A percentile compares a stretch with the other conserved stretches of the same genome.
These are phyloP conservation scores for Omphalotus olearius DNA, from an alignment of 1,284 basidiomycete species.

Conservation along the genomic window DNA sequence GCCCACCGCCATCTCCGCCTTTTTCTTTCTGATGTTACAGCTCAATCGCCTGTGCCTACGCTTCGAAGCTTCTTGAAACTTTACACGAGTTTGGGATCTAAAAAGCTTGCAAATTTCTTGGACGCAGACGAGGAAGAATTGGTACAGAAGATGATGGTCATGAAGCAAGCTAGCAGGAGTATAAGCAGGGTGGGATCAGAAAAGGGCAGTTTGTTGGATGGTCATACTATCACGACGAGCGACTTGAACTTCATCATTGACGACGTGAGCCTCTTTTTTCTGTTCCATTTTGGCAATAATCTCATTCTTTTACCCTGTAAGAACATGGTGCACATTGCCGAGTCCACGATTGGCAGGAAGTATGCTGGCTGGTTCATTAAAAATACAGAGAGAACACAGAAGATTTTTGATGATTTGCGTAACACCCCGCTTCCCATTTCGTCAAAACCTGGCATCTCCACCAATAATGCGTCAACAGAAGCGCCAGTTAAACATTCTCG, in stretches of 20 bases:
- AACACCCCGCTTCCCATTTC: slow-evolving; percentile 49
- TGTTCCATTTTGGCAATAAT: neutral
- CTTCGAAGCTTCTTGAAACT: slow-evolving; percentile 91
- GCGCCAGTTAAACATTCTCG: slow-evolving; percentile 18
- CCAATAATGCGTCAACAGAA: slow-evolving; percentile 18
- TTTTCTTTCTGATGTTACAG: slow-evolving; percentile 78
- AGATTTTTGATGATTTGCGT: slow-evolving; percentile 77
- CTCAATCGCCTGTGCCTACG: slow-evolving; percentile 78
- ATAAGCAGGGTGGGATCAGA: slow-evolving; percentile 53
- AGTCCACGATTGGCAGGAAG: slow-evolving; percentile 87
- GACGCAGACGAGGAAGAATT: slow-evolving; percentile 91
- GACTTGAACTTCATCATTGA: slow-evolving; percentile 96
- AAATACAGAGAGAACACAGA: slow-evolving; percentile 86
- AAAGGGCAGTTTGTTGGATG: slow-evolving; percentile 72
- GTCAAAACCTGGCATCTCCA: slow-evolving; percentile 16
- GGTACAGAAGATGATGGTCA: slow-evolving; percentile 94
- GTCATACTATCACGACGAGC: slow-evolving; percentile 84
- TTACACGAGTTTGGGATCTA: slow-evolving; percentile 90
- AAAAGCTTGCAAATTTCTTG: slow-evolving; percentile 89
- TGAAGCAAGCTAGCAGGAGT: slow-evolving; percentile 84
- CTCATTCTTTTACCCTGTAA: slow-evolving; percentile 28
- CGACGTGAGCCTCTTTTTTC: slow-evolving; percentile 51
- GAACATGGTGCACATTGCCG: slow-evolving; percentile 96
- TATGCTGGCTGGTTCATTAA: slow-evolving; percentile 98
- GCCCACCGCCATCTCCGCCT: slow-evolving; percentile 81